phyloP scores from a whole-genome alignment of 306 rosid species.

The Gynostemma pentaphyllum region DNA sequence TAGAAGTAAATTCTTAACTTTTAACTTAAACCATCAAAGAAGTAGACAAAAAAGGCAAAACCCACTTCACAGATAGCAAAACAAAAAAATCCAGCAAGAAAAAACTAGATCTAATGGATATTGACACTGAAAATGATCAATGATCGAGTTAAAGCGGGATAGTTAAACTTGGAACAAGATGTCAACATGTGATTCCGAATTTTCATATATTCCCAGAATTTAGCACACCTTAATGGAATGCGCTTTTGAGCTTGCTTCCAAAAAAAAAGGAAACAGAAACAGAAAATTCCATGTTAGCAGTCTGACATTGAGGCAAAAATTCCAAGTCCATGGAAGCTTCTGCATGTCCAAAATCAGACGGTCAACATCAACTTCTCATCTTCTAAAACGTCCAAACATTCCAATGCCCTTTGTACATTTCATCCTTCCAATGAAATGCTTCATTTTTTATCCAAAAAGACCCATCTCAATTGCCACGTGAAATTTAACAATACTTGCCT shows the following conservation, averaged over 20 bases:
- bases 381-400: too few relatives aligned
- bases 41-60: background rate
- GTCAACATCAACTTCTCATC: too few relatives aligned
- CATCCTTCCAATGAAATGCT: too few relatives aligned
- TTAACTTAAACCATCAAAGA: conserved; percentile 1
- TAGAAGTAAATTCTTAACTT: conserved; percentile 2
- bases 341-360: background rate
- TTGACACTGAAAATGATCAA: too few relatives aligned
- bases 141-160: background rate
- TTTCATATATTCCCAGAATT: background rate
- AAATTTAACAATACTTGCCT: too few relatives aligned
- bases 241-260: too few relatives aligned
- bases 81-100: background rate
- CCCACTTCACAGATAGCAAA: background rate
- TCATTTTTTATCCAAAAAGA: too few relatives aligned
- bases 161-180: background rate
- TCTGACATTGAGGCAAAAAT: background rate
- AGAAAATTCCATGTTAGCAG: background rate
- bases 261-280: background rate
- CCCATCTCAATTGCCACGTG: too few relatives aligned
- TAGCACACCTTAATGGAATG: background rate
- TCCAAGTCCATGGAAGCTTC: background rate
- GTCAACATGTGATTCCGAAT: background rate
- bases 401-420: too few relatives aligned
- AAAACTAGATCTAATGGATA: background rate